These are phyloP conservation scores for Xylariaceae sp. DNA, from an alignment of 2,329 filamentous ascomycete species.

Conservation along the genomic window DNA sequence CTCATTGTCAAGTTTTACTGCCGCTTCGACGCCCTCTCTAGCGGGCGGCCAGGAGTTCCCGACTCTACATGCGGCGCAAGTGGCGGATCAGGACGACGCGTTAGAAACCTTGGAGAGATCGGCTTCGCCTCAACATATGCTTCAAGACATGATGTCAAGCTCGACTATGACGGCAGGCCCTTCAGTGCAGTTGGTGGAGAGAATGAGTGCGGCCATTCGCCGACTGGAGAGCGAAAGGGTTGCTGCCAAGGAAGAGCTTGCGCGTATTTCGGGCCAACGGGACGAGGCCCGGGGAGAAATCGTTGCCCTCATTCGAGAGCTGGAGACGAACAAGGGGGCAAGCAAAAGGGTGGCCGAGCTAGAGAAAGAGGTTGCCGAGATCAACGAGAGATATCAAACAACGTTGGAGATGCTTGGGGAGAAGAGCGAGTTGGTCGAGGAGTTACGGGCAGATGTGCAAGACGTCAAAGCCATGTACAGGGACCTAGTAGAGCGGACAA, in stretches of 20 bases:
- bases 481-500: slow-evolving; percentile 80
- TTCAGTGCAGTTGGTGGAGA: slow-evolving; percentile 89
- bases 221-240: slow-evolving; percentile 89
- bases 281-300: slow-evolving; percentile 91
- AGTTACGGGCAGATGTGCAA: slow-evolving; percentile 79
- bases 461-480: slow-evolving; percentile 97
- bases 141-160: slow-evolving; percentile 81
- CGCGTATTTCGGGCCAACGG: slow-evolving; percentile 72
- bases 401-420: slow-evolving; percentile 93
- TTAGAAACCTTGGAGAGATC: slow-evolving; percentile 51
- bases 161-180: slow-evolving; percentile 88
- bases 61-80: slow-evolving; percentile 37
- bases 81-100: slow-evolving; percentile 42
- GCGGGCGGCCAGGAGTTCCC: slow-evolving; percentile 43
- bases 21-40: slow-evolving; percentile 41
- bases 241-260: slow-evolving; percentile 78
- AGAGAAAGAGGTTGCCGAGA: slow-evolving; percentile 60
- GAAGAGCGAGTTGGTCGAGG: slow-evolving; percentile 92
- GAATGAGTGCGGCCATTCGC: slow-evolving; percentile 90
- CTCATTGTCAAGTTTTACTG: slow-evolving; percentile 31
- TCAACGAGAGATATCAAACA: slow-evolving; percentile 79
- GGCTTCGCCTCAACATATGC: slow-evolving; percentile 61
- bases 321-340: slow-evolving; percentile 62
- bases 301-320: slow-evolving; percentile 81
- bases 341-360: slow-evolving; percentile 57